Percentiles rank a stretch among this genome's conserved stretches.
Conservation (phyloP, 1,284 basidiomycete genomes). For the Ceratobasidium sp. region DNA sequence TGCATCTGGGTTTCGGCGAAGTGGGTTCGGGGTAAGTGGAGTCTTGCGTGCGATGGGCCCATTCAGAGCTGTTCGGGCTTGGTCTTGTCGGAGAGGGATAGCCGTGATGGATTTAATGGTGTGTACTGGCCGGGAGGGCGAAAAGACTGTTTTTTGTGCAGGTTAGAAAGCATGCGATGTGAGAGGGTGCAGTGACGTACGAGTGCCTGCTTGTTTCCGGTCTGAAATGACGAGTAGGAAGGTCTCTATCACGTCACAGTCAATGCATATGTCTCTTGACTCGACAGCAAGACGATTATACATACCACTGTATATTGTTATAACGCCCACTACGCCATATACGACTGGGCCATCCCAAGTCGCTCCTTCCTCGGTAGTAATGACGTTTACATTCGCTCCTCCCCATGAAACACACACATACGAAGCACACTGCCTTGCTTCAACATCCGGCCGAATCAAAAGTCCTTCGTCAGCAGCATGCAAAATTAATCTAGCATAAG, state of each 20-base stretch:
- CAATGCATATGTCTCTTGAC: background rate
- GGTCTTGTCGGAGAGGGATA: slow-evolving; percentile 68
- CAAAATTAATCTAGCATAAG: slow-evolving; percentile 69
- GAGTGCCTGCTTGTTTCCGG: slow-evolving; percentile 63
- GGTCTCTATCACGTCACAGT: slow-evolving; percentile 58
- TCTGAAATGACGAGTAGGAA: slow-evolving; percentile 73
- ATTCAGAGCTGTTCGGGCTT: slow-evolving; percentile 61
- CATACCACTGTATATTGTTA: slow-evolving; percentile 73
- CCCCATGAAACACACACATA: slow-evolving; percentile 69
- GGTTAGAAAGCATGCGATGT: background rate
- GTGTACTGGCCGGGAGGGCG: slow-evolving; percentile 65
- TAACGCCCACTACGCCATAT: slow-evolving; percentile 73
- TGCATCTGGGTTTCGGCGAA: slow-evolving; percentile 43
- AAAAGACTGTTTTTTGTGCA: slow-evolving; percentile 59
- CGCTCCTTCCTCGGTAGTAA: slow-evolving; percentile 40
- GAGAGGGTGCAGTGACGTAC: slow-evolving; percentile 55
- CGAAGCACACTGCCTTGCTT: slow-evolving; percentile 50
- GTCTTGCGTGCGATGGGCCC: slow-evolving; percentile 49
- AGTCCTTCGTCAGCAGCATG: slow-evolving; percentile 66
- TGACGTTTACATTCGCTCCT: slow-evolving; percentile 58
- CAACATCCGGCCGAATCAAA: slow-evolving; percentile 63
- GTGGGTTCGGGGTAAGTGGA: slow-evolving; percentile 43
- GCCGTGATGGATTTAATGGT: slow-evolving; percentile 68
- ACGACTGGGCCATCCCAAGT: slow-evolving; percentile 66
- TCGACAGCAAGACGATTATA: slow-evolving; percentile 17